These are phyloP conservation scores for Eimeria praecox DNA, from an alignment of 169 alveolate genomes.

Conservation along the genomic window DNA sequence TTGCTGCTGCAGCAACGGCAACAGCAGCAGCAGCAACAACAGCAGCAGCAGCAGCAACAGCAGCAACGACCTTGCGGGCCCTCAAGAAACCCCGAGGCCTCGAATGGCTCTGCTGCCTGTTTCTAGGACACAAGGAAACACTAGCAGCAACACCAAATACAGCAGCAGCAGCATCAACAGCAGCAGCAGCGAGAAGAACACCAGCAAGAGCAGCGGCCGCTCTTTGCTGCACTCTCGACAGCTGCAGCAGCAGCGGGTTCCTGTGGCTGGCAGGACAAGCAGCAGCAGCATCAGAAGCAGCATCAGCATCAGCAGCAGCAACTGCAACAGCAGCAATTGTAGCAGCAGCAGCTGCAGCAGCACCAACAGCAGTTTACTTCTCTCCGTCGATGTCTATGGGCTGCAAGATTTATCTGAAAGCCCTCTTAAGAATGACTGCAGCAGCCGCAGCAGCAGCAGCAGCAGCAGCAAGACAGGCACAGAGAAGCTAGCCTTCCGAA, in stretches of 20 bases:
- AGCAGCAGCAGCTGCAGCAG: neutral
- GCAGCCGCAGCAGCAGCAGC: neutral
- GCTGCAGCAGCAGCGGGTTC: neutral
- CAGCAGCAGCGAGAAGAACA: neutral
- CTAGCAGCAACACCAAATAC: constrained; percentile 7
- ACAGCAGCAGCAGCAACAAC: neutral
- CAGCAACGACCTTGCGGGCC: neutral
- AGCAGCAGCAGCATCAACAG: neutral
- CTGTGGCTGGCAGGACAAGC: neutral
- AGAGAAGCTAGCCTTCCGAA: neutral
- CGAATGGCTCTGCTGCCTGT: neutral
- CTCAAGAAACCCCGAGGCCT: neutral
- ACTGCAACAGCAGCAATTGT: constrained; percentile 4
- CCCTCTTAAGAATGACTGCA: neutral
- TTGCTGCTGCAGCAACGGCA: constrained; percentile 12
- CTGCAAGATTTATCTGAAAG: neutral
- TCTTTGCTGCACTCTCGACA: neutral
- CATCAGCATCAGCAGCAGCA: constrained; percentile 7
- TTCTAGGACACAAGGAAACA: constrained; percentile 3
- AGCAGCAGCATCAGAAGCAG: neutral
- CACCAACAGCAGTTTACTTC: neutral
- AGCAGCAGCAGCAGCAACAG: neutral
- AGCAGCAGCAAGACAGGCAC: neutral
- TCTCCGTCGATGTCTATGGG: neutral
- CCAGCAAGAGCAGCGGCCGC: constrained; percentile 44